Conservation (phyloP, 306 rosid genomes). For the Dryas alaskensis region DNA sequence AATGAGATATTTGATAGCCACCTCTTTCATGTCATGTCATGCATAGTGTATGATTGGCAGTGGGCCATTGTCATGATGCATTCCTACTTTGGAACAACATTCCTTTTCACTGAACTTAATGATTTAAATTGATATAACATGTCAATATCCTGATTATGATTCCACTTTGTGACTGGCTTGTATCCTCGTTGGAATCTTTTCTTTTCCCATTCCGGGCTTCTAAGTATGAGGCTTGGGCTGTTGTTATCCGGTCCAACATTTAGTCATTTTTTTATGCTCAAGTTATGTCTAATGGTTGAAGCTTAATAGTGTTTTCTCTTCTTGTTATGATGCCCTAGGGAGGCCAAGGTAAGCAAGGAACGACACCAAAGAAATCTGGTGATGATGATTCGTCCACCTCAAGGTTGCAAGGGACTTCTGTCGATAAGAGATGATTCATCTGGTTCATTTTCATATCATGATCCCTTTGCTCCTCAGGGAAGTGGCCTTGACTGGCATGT, state of each 20-base stretch:
- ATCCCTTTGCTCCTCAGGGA: background rate
- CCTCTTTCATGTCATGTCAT: background rate
- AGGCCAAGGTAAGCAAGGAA: slow-evolving; percentile 59
- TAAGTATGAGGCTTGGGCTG: background rate
- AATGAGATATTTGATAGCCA: background rate
- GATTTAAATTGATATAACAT: background rate
- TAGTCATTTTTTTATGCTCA: background rate
- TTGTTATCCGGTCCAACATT: background rate
- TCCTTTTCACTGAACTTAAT: background rate
- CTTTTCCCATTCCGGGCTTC: background rate
- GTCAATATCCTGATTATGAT: background rate
- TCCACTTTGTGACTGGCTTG: background rate
- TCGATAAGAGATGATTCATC: slow-evolving; percentile 25
- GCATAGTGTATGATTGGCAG: background rate
- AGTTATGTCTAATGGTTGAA: background rate
- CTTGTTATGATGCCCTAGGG: slow-evolving; percentile 38
- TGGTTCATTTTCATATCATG: background rate
- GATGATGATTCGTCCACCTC: slow-evolving; percentile 33
- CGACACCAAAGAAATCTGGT: slow-evolving; percentile 44
- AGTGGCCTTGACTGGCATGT: slow-evolving; percentile 9
- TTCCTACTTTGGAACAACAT: background rate
- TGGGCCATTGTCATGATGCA: background rate
- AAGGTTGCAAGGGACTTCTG: slow-evolving; percentile 30
- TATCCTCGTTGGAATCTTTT: background rate
- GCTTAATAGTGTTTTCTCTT: slow-evolving; percentile 13